phyloP scores from a whole-genome alignment of 192 early-diverging fungal genomes.

The Coemansia umbellata region DNA sequence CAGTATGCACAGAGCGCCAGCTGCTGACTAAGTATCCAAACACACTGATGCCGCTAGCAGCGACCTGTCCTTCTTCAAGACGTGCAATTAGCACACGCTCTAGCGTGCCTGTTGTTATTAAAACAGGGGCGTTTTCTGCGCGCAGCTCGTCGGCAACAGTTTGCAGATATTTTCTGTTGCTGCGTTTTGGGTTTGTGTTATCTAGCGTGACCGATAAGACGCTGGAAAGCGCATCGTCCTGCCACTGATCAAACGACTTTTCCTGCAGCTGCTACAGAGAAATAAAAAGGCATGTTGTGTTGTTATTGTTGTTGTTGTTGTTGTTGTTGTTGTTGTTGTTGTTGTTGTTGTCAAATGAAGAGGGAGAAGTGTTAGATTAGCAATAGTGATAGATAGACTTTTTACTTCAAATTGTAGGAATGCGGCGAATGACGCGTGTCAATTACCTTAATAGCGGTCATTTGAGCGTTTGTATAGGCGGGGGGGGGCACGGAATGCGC shows the following conservation, averaged over 20 bases:
- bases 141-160: conserved; percentile 42
- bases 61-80: conserved; percentile 54
- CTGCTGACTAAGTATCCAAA: conserved; percentile 67
- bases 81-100: conserved; percentile 71
- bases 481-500: no score
- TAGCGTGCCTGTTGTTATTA: conserved; percentile 52
- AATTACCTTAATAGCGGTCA: no score
- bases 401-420: not conserved
- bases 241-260: conserved; percentile 63
- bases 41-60: conserved; percentile 32
- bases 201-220: conserved; percentile 76
- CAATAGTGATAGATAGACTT: not conserved
- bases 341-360: no score
- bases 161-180: conserved; percentile 7
- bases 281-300: not conserved
- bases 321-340: no score
- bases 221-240: conserved; percentile 73
- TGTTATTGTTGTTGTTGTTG: no score
- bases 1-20: conserved; percentile 56
- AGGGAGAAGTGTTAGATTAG: no score
- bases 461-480: no score
- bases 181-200: conserved; percentile 35
- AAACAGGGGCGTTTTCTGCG: conserved; percentile 9
- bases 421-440: not conserved
- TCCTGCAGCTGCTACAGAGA: conserved; percentile 20